Percentiles rank a stretch among this genome's conserved stretches.
phyloP scores from a whole-genome alignment of 139 green algal species.

The Chlorella sp. region DNA sequence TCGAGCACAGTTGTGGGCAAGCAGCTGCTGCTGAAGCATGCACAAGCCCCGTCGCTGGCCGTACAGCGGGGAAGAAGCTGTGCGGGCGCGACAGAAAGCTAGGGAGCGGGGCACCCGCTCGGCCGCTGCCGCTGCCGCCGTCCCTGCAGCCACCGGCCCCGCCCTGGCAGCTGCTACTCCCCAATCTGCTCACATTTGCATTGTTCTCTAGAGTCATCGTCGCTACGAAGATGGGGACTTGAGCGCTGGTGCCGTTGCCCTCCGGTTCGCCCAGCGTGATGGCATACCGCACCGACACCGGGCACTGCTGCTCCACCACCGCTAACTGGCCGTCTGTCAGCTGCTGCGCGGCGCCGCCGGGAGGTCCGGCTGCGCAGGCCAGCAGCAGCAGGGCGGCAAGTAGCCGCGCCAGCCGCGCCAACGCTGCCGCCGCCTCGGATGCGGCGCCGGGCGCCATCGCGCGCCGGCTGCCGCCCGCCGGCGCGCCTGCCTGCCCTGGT shows the following conservation, averaged over 20 bases:
- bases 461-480: neutral
- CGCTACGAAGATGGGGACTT: conserved; percentile 55
- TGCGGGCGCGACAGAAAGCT: no score
- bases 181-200: neutral
- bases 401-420: neutral
- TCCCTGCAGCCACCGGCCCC: no score
- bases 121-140: no score
- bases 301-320: conserved; percentile 23
- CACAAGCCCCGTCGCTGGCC: no score
- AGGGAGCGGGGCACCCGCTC: no score
- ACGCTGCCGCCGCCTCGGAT: neutral
- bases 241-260: neutral
- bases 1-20: no score
- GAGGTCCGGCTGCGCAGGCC: neutral
- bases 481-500: neutral
- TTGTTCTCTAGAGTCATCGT: conserved; percentile 33
- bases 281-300: conserved; percentile 46
- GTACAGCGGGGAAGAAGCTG: no score
- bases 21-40: no score
- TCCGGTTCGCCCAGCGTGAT: conserved; percentile 33
- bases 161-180: no score
- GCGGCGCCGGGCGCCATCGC: neutral
- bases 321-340: neutral
- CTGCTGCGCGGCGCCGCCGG: neutral
- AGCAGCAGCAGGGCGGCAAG: neutral